Percentiles rank a stretch among this genome's conserved stretches.
Evolutionary conservation across 768 basidiomycete genomes (phyloP).

Genomic region (Mrakia hoshinonis): DNA sequence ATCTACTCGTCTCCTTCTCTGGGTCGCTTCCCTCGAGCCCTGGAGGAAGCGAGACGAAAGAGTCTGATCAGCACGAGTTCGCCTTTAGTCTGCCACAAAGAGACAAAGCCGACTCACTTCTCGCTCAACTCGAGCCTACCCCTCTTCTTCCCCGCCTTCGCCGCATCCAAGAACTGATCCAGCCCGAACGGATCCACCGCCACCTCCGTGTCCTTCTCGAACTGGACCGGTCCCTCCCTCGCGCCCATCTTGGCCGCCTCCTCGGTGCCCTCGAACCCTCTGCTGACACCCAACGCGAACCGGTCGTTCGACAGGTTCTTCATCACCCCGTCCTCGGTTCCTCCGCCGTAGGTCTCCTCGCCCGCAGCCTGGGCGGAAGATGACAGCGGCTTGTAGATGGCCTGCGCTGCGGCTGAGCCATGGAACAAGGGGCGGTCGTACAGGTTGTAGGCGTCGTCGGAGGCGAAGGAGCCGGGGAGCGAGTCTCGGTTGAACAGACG

Average conservation of each 20-base stretch:
- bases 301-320: slow-evolving; percentile 87
- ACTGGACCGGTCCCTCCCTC: slow-evolving; percentile 89
- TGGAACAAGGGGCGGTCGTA: slow-evolving; percentile 95
- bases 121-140: slow-evolving; percentile 37
- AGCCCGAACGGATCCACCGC: slow-evolving; percentile 78
- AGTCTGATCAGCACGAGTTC: neutral
- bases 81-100: neutral
- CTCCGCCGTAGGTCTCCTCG: slow-evolving; percentile 86
- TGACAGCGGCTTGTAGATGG: slow-evolving; percentile 87
- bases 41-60: neutral
- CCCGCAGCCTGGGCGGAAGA: slow-evolving; percentile 43
- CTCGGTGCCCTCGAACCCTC: slow-evolving; percentile 80
- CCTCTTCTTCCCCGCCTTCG: slow-evolving; percentile 87
- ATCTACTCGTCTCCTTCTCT: slow-evolving; percentile 17
- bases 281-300: slow-evolving; percentile 73
- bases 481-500: slow-evolving; percentile 96
- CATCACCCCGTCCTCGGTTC: slow-evolving; percentile 88
- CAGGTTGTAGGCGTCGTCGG: slow-evolving; percentile 86
- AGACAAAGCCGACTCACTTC: slow-evolving; percentile 10
- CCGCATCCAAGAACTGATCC: slow-evolving; percentile 93
- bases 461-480: slow-evolving; percentile 67
- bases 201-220: slow-evolving; percentile 83
- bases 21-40: slow-evolving; percentile 20
- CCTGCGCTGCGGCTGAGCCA: slow-evolving; percentile 91
- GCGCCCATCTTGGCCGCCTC: slow-evolving; percentile 45